Evolutionary conservation across 768 basidiomycete genomes (phyloP), one percentile per base, ranked within the genome.

Genomic region (Mycena epipterygia): DNA sequence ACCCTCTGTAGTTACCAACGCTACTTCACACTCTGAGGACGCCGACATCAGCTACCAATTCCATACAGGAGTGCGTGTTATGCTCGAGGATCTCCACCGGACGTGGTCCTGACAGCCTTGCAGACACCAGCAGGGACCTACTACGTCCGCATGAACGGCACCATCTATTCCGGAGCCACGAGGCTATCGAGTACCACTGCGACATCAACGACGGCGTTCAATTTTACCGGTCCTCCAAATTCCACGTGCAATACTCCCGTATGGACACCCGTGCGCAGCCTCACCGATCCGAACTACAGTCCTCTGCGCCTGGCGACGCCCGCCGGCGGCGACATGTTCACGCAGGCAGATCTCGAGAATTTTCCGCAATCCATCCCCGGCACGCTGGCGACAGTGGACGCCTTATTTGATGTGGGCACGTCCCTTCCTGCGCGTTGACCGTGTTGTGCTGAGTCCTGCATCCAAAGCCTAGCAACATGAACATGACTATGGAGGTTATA

Each of bases 91-190:
- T 37, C 35, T 7, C 8, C 35, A 14, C 35, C n/a, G n/a, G n/a
- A n/a, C n/a, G n/a, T n/a, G 14, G 19, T 8, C 19, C 19, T 41
- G 39, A 7, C 13, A 16, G 13, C 39, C 16, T 3, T 7, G 23
- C 16, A 59, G 58, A 59, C 58, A 16, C 59, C 59, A 13, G 29
- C 59, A 13, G 42, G 44, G 21, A 32, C 13, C 17, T 57, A 57
- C 35, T 39, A 57, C 37, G n/a, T 57, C 5, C 56, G 56, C 5
- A 57, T 57, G 56, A 57, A 60, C 59, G 59, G 59, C 7, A 60
- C 59, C 1, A 60, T 48, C 19, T 60, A 11, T 12, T 33, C 33
- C 32, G 59, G 44, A 5, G 19, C 5, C 21, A 48, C 44, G 3
- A 8, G 19, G 13, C 44, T 60, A 2, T 60, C 59, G 11, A 48